phyloP scores from a whole-genome alignment of 2,329 filamentous ascomycete genomes.

The Ascochyta fabae region DNA sequence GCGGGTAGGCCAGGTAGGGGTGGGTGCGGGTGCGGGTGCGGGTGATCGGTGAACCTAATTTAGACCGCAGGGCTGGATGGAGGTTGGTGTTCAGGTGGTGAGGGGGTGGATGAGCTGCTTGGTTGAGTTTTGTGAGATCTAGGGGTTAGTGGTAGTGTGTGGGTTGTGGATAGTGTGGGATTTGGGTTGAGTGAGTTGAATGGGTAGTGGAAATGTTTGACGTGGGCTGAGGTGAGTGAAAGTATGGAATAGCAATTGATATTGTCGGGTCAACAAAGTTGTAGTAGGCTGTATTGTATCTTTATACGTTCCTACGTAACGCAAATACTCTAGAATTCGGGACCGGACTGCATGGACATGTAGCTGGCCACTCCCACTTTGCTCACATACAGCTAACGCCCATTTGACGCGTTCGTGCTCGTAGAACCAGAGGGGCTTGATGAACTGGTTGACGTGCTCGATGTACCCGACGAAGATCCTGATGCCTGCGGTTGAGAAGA shows the following conservation, averaged over 20 bases:
- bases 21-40: neutral
- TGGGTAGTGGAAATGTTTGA: too few species aligned
- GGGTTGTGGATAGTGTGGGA: too few species aligned
- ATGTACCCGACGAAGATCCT: neutral
- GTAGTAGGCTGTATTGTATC: too few species aligned
- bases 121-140: too few species aligned
- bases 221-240: too few species aligned
- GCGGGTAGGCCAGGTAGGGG: neutral
- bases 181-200: too few species aligned
- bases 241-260: too few species aligned
- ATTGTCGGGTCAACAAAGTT: too few species aligned
- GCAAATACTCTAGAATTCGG: too few species aligned
- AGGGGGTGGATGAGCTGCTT: too few species aligned
- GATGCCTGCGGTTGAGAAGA: constrained; percentile 31
- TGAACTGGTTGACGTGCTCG: neutral
- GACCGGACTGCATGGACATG: too few species aligned
- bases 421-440: neutral
- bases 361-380: too few species aligned
- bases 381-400: neutral
- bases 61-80: neutral
- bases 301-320: neutral
- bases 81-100: neutral
- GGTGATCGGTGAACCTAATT: neutral
- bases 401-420: neutral
- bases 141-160: neutral